Conservation (phyloP, 768 basidiomycete genomes). For the Lanmaoa rubissima region DNA sequence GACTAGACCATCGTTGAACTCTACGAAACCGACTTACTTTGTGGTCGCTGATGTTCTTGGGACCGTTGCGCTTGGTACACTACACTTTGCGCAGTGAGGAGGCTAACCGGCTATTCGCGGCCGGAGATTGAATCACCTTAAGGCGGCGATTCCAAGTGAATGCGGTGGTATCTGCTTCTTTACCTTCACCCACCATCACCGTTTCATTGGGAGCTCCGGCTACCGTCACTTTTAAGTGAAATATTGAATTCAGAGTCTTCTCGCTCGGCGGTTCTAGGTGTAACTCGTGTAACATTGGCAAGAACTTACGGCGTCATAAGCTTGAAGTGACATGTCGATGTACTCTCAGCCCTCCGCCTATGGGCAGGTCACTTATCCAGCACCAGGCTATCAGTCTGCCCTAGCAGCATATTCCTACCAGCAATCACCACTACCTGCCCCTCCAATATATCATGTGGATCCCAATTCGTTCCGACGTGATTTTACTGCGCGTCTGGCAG, state of each 20-base stretch:
- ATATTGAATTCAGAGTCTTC: slow-evolving; percentile 41
- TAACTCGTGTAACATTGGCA: slow-evolving; percentile 33
- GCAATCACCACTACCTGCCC: slow-evolving; percentile 40
- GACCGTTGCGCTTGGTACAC: slow-evolving; percentile 18
- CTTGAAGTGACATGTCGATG: slow-evolving; percentile 53
- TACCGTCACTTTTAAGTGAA: slow-evolving; percentile 51
- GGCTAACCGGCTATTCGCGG: slow-evolving; percentile 26
- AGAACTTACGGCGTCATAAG: slow-evolving; percentile 35
- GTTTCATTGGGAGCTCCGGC: slow-evolving; percentile 36
- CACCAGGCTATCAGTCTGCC: slow-evolving; percentile 46
- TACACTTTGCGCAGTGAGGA: slow-evolving; percentile 4
- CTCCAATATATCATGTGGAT: slow-evolving; percentile 53
- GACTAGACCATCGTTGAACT: not conserved
- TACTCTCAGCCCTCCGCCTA: slow-evolving; percentile 61
- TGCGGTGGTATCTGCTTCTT: slow-evolving; percentile 32
- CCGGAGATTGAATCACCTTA: slow-evolving; percentile 37
- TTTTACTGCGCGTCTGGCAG: slow-evolving; percentile 67
- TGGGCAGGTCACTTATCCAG: slow-evolving; percentile 54
- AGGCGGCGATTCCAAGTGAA: slow-evolving; percentile 27
- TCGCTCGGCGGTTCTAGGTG: slow-evolving; percentile 32
- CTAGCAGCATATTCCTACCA: slow-evolving; percentile 47
- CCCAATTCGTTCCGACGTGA: slow-evolving; percentile 76
- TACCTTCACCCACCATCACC: slow-evolving; percentile 48
- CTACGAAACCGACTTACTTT: slow-evolving; percentile 26
- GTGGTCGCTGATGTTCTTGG: slow-evolving; percentile 26